Conservation (phyloP, 1,284 basidiomycete genomes). For the Moesziomyces parantarcticus region DNA sequence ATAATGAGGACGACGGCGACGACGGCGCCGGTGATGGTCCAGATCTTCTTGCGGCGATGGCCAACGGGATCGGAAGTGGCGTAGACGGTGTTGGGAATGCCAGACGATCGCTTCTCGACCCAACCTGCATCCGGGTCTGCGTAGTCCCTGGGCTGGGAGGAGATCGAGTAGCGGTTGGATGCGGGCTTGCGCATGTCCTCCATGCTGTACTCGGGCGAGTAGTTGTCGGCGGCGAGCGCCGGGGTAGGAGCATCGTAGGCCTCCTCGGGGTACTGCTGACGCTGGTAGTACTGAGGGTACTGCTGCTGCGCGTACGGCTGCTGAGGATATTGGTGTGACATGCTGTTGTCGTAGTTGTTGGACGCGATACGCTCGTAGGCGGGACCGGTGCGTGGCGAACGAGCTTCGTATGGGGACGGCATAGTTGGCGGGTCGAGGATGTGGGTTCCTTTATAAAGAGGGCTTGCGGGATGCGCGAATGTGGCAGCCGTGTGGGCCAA, state of each 20-base stretch:
- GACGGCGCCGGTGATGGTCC: constrained; percentile 28
- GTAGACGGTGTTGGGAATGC: constrained; percentile 9
- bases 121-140: constrained; percentile 42
- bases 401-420: constrained; percentile 19
- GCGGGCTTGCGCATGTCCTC: constrained; percentile 34
- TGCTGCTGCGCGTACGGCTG: constrained; percentile 12
- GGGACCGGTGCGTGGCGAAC: constrained; percentile 9
- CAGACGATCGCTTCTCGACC: constrained; percentile 30
- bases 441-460: background rate
- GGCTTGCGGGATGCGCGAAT: too few species aligned
- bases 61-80: constrained; percentile 1
- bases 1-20: constrained; percentile 21
- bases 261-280: constrained; percentile 21
- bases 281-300: constrained; percentile 22
- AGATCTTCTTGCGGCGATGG: constrained; percentile 20
- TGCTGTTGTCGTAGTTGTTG: constrained; percentile 9
- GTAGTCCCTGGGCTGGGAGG: constrained; percentile 16
- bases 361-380: constrained; percentile 23
- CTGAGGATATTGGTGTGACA: constrained; percentile 3
- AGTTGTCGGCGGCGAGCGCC: constrained; percentile 36
- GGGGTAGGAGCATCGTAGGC: constrained; percentile 31
- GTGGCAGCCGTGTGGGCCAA: too few species aligned
- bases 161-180: constrained; percentile 19
- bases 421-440: constrained; percentile 7
- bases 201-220: constrained; percentile 40